phyloP scores from a whole-genome alignment of 192 early-diverging fungal species.

The Podila verticillata region DNA sequence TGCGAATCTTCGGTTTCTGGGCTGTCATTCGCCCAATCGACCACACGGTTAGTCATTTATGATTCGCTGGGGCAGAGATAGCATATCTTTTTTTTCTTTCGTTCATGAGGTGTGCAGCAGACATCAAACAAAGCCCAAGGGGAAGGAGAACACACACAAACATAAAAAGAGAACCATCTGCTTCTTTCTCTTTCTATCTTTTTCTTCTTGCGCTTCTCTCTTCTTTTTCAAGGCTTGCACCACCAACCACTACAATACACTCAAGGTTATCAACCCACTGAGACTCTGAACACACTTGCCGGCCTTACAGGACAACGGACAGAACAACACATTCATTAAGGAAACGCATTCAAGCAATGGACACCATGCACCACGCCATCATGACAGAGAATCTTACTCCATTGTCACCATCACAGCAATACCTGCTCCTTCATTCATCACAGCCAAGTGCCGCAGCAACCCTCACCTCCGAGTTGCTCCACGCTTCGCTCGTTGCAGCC shows the following conservation, averaged over 20 bases:
- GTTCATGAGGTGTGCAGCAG: neutral
- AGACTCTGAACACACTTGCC: too few species aligned
- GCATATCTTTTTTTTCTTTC: neutral
- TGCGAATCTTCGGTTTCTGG: too few species aligned
- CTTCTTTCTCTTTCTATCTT: too few species aligned
- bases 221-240: too few species aligned
- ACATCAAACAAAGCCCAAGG: too few species aligned
- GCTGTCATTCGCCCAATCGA: conserved; percentile 2
- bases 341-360: neutral
- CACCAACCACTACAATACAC: too few species aligned
- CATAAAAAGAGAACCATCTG: too few species aligned
- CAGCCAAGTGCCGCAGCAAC: neutral
- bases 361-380: conserved; percentile 34
- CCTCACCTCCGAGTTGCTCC: conserved; percentile 1
- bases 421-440: conserved; percentile 28
- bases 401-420: conserved; percentile 19
- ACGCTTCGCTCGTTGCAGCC: conserved; percentile 33
- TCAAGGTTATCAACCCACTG: too few species aligned
- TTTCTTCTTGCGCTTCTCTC: too few species aligned
- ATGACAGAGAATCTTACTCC: conserved; percentile 30
- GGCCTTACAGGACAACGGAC: too few species aligned
- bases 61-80: neutral
- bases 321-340: too few species aligned
- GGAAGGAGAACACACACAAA: too few species aligned
- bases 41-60: neutral